Base-by-base conservation (phyloP, 495 filamentous ascomycete genomes). In the Hypoxylon cercidicola region DNA sequence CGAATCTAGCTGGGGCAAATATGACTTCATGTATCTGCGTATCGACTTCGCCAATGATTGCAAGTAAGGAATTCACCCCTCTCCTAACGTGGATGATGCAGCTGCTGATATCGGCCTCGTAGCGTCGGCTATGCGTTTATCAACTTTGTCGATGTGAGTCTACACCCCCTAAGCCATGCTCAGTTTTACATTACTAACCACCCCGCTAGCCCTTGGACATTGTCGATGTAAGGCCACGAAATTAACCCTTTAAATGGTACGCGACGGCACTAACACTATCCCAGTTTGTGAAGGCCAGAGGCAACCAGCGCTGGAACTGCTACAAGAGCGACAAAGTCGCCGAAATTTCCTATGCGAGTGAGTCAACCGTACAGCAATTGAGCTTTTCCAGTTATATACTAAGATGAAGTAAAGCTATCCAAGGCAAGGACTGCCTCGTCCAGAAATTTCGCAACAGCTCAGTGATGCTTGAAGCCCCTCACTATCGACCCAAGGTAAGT, bases 41-140 rank as follows among this genome's bases (percentile, higher is more conserved):
- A 98, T 97, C 74, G 92, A 96, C 73, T 96, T 96, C 71, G 85
- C 87, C 41, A 92, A 93, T 66, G 88, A 92, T 58, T 93, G 91
- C 89, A 96, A 94, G 91, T 93, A 79, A 74, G 89, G 80, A 45
- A 19, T 45, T 41, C 49, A 10, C 18, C n/a, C 30, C 9, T 11
- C 30, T 21, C 10, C 1, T 2, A 11, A 35, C 11, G 1, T 45
- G 16, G 69, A 19, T 16, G 12, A 25, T 19, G n/a, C 34, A 56
- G 2, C 6, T 66, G 75, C 66, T 81, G 72, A 78, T 53, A 45
- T 40, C 23, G 63, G 66, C 51, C 16, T 18, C 62, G 13, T 62
- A 97, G 93, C 75, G 95, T 99, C 57, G 95, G 95, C 57, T 99
- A 99, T 81, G 95, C 93, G 0, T 99, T 99, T 78, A 91, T 99